Evolutionary conservation across 23 red algal species (phyloP).

Genomic region (Gracilaria vermiculophylla): DNA sequence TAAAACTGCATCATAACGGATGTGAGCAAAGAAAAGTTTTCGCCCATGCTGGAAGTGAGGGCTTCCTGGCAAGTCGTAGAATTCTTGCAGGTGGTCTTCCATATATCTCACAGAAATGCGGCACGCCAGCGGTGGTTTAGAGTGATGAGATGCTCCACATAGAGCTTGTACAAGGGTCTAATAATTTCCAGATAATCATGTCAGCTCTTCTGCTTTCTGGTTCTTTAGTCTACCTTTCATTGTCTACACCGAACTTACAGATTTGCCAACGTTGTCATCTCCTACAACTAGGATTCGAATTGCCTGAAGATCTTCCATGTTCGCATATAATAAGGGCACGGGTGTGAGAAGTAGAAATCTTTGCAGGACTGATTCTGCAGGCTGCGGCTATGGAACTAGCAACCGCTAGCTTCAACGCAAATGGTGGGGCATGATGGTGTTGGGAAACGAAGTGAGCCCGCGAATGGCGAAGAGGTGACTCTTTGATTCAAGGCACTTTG

Average conservation of each 20-base stretch:
- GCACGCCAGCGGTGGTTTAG: slow-evolving; percentile 16
- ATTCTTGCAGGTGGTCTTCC: slow-evolving; percentile 48
- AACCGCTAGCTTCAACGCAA: too few species aligned
- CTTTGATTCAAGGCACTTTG: too few species aligned
- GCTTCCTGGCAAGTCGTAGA: slow-evolving; percentile 56
- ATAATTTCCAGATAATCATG: neutral
- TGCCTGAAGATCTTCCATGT: slow-evolving; percentile 17
- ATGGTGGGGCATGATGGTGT: too few species aligned
- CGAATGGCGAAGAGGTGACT: too few species aligned
- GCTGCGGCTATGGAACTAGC: too few species aligned
- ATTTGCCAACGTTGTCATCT: slow-evolving; percentile 71
- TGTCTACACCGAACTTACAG: slow-evolving; percentile 19
- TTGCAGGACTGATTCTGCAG: neutral
- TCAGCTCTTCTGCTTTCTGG: neutral
- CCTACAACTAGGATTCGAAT: slow-evolving; percentile 61
- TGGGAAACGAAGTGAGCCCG: too few species aligned
- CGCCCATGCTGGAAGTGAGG: slow-evolving; percentile 48
- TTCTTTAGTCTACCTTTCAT: neutral
- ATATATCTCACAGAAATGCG: slow-evolving; percentile 30
- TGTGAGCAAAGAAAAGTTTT: slow-evolving; percentile 52
- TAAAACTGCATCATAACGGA: slow-evolving; percentile 53
- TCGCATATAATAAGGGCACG: neutral
- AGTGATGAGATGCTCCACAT: slow-evolving; percentile 34
- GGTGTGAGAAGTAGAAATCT: neutral
- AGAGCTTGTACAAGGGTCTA: slow-evolving; percentile 63